These are phyloP conservation scores for Limonium bicolor DNA, from an alignment of 148 eudicot species.

Conservation along the genomic window DNA sequence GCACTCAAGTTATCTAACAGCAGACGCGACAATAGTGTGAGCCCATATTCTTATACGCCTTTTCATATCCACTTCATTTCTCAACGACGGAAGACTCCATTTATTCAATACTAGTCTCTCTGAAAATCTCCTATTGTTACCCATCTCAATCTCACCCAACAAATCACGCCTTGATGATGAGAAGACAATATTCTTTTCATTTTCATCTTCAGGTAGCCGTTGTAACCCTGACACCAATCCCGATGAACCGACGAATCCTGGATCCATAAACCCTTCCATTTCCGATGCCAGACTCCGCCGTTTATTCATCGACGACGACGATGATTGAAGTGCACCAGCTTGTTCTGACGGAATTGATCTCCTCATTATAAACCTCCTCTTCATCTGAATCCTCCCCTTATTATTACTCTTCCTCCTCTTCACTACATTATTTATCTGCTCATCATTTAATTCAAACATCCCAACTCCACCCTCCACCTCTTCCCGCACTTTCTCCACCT, in stretches of 20 bases:
- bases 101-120: slow-evolving; percentile 13
- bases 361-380: slow-evolving; percentile 7
- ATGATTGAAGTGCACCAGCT: slow-evolving; percentile 31
- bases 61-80: slow-evolving; percentile 44
- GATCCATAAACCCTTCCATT: slow-evolving; percentile 69
- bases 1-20: slow-evolving; percentile 14
- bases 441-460: no score
- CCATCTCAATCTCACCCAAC: slow-evolving; percentile 30
- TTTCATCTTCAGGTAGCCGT: slow-evolving; percentile 4
- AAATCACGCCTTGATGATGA: slow-evolving; percentile 46
- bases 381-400: background rate
- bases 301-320: no score
- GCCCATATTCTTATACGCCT: slow-evolving; percentile 60
- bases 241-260: slow-evolving; percentile 56
- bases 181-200: background rate
- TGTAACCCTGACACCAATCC: slow-evolving; percentile 48
- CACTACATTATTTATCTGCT: no score
- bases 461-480: no score
- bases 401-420: background rate
- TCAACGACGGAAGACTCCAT: slow-evolving; percentile 31
- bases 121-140: no score
- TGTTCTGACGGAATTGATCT: slow-evolving; percentile 5
- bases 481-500: no score
- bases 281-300: slow-evolving; percentile 57
- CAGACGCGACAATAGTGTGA: slow-evolving; percentile 39